Evolutionary conservation across 257 asterid genomes (phyloP).

Genomic region (Linderniella brevidens): DNA sequence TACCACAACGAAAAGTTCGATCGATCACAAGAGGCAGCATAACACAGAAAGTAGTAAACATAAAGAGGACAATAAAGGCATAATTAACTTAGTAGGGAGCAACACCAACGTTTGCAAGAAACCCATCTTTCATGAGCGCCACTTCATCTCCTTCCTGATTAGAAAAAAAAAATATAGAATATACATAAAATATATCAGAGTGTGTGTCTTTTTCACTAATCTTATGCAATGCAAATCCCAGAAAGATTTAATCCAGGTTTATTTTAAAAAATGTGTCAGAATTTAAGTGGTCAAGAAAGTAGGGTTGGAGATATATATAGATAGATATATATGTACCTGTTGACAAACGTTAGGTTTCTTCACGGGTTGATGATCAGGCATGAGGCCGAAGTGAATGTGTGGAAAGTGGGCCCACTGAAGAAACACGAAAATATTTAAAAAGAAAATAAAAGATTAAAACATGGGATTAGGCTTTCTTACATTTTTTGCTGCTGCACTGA

Average conservation of each 20-base stretch:
- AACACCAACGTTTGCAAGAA: no score
- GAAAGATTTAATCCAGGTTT: no score
- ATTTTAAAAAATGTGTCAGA: neutral
- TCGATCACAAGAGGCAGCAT: no score
- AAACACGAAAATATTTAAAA: conserved; percentile 9
- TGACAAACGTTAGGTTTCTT: conserved; percentile 82
- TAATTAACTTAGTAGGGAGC: no score
- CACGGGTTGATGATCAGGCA: conserved; percentile 98
- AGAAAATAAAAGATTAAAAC: no score
- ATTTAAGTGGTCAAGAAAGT: conserved; percentile 1
- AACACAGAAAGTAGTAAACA: no score
- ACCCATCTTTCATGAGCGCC: conserved; percentile 56
- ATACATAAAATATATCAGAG: no score
- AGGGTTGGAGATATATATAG: conserved; percentile 21
- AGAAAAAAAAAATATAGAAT: neutral
- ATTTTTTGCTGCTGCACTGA: conserved; percentile 99
- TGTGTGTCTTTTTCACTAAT: no score
- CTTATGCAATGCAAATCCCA: no score
- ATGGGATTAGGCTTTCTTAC: conserved; percentile 57
- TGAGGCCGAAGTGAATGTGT: conserved; percentile 47
- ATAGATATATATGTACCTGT: conserved; percentile 37
- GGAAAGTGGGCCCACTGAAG: conserved; percentile 75
- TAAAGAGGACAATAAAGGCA: no score
- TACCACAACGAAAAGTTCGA: no score
- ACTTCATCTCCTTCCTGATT: conserved; percentile 77